A percentile compares a stretch with the other conserved stretches of the same genome.
Conservation (phyloP, 768 basidiomycete genomes). For the Clavulina sp. region DNA sequence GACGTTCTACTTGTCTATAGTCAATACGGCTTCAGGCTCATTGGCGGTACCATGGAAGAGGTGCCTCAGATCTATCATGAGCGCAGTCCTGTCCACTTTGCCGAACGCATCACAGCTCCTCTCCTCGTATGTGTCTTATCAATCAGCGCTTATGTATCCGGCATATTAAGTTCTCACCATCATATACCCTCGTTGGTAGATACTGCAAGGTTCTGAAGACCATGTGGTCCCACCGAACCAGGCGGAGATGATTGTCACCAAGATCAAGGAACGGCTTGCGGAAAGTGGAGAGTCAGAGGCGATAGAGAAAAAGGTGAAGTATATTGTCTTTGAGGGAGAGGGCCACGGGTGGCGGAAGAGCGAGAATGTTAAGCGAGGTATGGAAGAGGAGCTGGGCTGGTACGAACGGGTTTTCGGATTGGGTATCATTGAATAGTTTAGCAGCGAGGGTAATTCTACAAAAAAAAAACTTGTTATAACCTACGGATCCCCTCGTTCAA, state of each 20-base stretch:
- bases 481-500: too few relatives aligned
- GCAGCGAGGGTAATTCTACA: too few relatives aligned
- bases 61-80: slow-evolving; percentile 40
- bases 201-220: slow-evolving; percentile 51
- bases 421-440: not conserved
- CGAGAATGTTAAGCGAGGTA: slow-evolving; percentile 34
- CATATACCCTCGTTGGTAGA: slow-evolving; percentile 21
- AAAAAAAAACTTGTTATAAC: too few relatives aligned
- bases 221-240: slow-evolving; percentile 51
- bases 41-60: slow-evolving; percentile 36
- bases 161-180: too few relatives aligned
- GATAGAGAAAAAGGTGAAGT: slow-evolving; percentile 40
- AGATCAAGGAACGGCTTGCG: slow-evolving; percentile 32
- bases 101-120: slow-evolving; percentile 41
- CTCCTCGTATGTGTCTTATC: slow-evolving; percentile 35
- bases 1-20: too few relatives aligned
- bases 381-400: slow-evolving; percentile 35
- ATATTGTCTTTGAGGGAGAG: slow-evolving; percentile 44
- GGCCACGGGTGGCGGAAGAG: slow-evolving; percentile 47
- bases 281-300: too few relatives aligned
- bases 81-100: slow-evolving; percentile 46
- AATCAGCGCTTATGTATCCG: not conserved
- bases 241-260: slow-evolving; percentile 37
- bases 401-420: slow-evolving; percentile 30
- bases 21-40: slow-evolving; percentile 37